Evolutionary conservation across 305 asterid genomes (phyloP).

Genomic region (Petunia hybrid): DNA sequence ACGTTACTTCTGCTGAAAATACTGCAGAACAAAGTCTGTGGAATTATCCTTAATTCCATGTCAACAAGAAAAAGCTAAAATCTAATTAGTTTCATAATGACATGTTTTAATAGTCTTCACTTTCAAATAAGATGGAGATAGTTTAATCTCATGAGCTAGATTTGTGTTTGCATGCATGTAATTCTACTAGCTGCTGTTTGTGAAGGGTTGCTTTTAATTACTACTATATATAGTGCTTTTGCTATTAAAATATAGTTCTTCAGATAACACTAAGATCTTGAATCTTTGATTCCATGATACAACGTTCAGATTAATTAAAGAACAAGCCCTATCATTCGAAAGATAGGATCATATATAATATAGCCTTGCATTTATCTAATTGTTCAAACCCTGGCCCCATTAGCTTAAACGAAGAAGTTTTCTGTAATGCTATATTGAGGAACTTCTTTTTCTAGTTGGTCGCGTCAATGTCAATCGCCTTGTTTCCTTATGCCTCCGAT

Average conservation of each 20-base stretch:
- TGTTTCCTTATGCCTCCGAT: too few relatives aligned
- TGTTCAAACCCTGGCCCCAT: not conserved
- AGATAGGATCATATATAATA: too few relatives aligned
- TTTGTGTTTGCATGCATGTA: constrained; percentile 12
- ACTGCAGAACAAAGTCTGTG: constrained; percentile 38
- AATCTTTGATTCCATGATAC: not conserved
- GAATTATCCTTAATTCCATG: constrained; percentile 42
- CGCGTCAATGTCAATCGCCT: too few relatives aligned
- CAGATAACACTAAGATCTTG: not conserved
- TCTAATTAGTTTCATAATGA: not conserved
- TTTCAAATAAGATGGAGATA: not conserved
- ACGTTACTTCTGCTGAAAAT: constrained; percentile 18
- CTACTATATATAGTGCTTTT: not conserved
- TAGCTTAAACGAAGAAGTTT: not conserved
- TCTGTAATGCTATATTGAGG: not conserved
- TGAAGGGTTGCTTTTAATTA: not conserved
- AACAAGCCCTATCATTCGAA: not conserved
- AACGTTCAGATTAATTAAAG: not conserved
- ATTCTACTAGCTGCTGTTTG: not conserved
- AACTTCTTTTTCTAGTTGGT: not conserved
- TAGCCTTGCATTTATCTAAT: not conserved
- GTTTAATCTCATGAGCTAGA: not conserved
- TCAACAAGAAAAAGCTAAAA: not conserved
- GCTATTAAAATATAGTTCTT: not conserved
- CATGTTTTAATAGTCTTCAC: not conserved